Evolutionary conservation across 345 rosid genomes (phyloP).

Genomic region (Rhizophora mangle): DNA sequence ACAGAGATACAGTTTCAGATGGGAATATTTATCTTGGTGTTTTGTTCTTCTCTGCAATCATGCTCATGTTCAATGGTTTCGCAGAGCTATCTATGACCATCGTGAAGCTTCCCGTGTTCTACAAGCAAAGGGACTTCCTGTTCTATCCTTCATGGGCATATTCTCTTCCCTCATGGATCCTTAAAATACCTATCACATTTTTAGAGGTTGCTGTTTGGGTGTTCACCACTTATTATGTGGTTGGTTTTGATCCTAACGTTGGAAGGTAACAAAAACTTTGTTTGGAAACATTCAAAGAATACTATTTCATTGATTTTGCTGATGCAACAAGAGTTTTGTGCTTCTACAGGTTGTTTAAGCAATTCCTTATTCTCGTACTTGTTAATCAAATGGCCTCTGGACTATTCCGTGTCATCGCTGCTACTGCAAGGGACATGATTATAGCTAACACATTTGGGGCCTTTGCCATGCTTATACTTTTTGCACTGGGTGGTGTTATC

Average conservation of each 20-base stretch:
- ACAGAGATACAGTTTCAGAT: slow-evolving; percentile 30
- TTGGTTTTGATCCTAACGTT: slow-evolving; percentile 66
- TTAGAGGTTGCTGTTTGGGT: slow-evolving; percentile 58
- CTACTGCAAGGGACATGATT: slow-evolving; percentile 50
- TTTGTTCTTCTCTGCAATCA: slow-evolving; percentile 47
- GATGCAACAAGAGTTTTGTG: background rate
- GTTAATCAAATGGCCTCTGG: slow-evolving; percentile 59
- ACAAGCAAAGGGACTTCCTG: slow-evolving; percentile 70
- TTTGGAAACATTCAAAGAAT: background rate
- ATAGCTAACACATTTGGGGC: slow-evolving; percentile 58
- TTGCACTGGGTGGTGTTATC: slow-evolving; percentile 58
- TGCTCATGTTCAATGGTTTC: slow-evolving; percentile 67
- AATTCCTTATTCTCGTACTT: slow-evolving; percentile 44
- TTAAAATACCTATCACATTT: slow-evolving; percentile 65
- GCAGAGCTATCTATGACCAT: slow-evolving; percentile 77
- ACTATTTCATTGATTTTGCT: background rate
- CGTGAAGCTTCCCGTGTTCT: slow-evolving; percentile 77
- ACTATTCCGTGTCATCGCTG: slow-evolving; percentile 50
- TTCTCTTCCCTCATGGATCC: slow-evolving; percentile 78
- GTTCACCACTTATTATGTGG: slow-evolving; percentile 61
- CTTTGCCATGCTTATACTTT: slow-evolving; percentile 42
- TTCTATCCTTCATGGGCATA: slow-evolving; percentile 84
- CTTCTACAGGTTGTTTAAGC: slow-evolving; percentile 54
- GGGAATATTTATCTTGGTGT: slow-evolving; percentile 65
- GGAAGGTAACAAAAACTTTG: slow-evolving; percentile 44